Evolutionary conservation across 495 filamentous ascomycete genomes (phyloP).

Genomic region (Hypoxylon perforatum): DNA sequence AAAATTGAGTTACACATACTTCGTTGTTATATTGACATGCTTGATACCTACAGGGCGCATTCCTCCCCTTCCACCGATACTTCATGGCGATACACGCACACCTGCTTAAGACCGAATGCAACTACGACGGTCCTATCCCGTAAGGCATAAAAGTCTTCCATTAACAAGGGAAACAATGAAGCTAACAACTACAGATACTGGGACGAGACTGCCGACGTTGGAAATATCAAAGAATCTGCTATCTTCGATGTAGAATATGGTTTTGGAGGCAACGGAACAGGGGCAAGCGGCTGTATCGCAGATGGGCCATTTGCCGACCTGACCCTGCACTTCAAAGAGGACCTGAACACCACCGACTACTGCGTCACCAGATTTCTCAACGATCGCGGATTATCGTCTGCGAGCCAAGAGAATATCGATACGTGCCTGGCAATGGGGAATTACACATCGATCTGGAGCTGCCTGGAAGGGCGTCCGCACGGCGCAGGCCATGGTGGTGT

Average conservation of each 20-base stretch:
- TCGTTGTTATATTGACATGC: not conserved
- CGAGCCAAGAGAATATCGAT: slow-evolving; percentile 38
- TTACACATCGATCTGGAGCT: slow-evolving; percentile 50
- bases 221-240: slow-evolving; percentile 43
- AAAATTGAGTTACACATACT: not conserved
- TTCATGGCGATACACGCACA: slow-evolving; percentile 58
- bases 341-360: slow-evolving; percentile 40
- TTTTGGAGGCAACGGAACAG: slow-evolving; percentile 58
- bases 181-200: slow-evolving; percentile 53
- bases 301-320: slow-evolving; percentile 57
- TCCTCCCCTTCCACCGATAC: slow-evolving; percentile 65
- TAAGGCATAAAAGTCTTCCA: slow-evolving; percentile 43
- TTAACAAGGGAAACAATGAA: not conserved
- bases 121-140: slow-evolving; percentile 58
- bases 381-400: slow-evolving; percentile 37
- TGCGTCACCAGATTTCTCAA: slow-evolving; percentile 51
- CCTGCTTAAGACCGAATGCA: slow-evolving; percentile 55
- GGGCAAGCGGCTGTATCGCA: slow-evolving; percentile 45
- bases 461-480: slow-evolving; percentile 54
- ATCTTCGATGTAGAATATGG: slow-evolving; percentile 49
- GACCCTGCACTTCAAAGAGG: slow-evolving; percentile 51
- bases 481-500: slow-evolving; percentile 54
- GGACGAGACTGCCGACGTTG: slow-evolving; percentile 57
- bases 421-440: slow-evolving; percentile 42
- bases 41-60: slow-evolving; percentile 45